These are phyloP conservation scores for Mercurialis annua DNA, from an alignment of 345 rosid genomes.

Conservation along the genomic window DNA sequence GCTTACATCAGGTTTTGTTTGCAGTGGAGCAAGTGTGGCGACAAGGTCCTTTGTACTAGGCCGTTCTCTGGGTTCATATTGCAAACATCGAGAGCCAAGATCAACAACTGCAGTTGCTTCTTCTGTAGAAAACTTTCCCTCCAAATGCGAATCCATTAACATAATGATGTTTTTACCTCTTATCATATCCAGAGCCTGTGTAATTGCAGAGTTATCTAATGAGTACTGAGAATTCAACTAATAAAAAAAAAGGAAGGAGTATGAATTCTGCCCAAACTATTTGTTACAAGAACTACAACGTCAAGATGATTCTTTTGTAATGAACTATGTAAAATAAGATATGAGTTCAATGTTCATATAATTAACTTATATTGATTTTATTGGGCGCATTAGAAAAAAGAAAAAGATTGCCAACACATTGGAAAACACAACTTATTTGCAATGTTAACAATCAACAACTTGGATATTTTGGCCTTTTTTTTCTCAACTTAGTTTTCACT, in stretches of 20 bases:
- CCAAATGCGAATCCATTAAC: conserved; percentile 93
- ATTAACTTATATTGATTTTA: neutral
- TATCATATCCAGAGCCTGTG: conserved; percentile 96
- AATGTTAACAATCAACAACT: too few relatives aligned
- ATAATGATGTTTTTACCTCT: conserved; percentile 62
- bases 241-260: neutral
- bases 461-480: too few relatives aligned
- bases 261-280: neutral
- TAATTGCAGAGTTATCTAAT: conserved; percentile 17
- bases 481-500: too few relatives aligned
- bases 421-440: too few relatives aligned
- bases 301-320: neutral
- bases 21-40: conserved; percentile 67
- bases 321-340: neutral
- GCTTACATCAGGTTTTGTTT: conserved; percentile 78
- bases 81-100: conserved; percentile 85
- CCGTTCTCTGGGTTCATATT: conserved; percentile 92
- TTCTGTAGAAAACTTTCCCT: conserved; percentile 83
- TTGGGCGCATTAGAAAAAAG: too few relatives aligned
- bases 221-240: conserved; percentile 2
- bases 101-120: conserved; percentile 78
- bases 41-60: conserved; percentile 80
- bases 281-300: neutral
- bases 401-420: too few relatives aligned
- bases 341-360: neutral